phyloP scores from a whole-genome alignment of 2,329 filamentous ascomycete species.

The Coniochaeta hoffmannii region DNA sequence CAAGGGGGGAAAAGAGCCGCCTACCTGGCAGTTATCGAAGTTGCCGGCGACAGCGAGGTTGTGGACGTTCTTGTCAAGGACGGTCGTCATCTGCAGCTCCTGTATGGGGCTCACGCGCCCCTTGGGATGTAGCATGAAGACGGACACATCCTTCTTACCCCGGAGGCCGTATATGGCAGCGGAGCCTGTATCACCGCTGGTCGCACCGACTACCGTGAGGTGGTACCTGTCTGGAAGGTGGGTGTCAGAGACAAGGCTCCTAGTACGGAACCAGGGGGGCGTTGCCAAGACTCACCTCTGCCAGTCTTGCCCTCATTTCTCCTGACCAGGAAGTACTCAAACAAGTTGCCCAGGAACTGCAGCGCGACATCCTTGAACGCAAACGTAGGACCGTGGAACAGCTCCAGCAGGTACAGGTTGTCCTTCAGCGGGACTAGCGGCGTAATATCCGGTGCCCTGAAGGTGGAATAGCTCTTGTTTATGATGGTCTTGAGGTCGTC shows the following conservation, averaged over 20 bases:
- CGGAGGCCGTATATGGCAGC: constrained; percentile 92
- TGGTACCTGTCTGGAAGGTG: constrained; percentile 56
- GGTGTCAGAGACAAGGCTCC: constrained; percentile 15
- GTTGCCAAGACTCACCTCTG: constrained; percentile 24
- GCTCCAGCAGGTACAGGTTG: constrained; percentile 79
- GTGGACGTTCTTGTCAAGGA: constrained; percentile 84
- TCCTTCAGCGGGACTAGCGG: constrained; percentile 72
- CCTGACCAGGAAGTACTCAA: constrained; percentile 76
- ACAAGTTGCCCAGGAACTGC: constrained; percentile 93
- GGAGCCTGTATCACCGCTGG: constrained; percentile 79
- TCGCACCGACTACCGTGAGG: constrained; percentile 79
- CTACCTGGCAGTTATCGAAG: constrained; percentile 89
- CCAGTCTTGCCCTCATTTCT: constrained; percentile 64
- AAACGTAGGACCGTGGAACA: constrained; percentile 94
- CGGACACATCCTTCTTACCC: constrained; percentile 93
- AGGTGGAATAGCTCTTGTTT: constrained; percentile 78
- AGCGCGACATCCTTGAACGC: constrained; percentile 94
- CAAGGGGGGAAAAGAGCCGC: not conserved
- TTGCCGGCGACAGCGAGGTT: constrained; percentile 84
- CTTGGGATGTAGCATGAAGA: constrained; percentile 91
- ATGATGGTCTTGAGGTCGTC: constrained; percentile 79
- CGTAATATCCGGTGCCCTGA: constrained; percentile 70
- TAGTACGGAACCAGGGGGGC: too few species aligned
- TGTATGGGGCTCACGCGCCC: constrained; percentile 88
- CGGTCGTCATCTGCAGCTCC: constrained; percentile 95